Evolutionary conservation across 106 monocot species (phyloP), one percentile per base, ranked within the genome.

Genomic region (Dendrobium huoshanense): DNA sequence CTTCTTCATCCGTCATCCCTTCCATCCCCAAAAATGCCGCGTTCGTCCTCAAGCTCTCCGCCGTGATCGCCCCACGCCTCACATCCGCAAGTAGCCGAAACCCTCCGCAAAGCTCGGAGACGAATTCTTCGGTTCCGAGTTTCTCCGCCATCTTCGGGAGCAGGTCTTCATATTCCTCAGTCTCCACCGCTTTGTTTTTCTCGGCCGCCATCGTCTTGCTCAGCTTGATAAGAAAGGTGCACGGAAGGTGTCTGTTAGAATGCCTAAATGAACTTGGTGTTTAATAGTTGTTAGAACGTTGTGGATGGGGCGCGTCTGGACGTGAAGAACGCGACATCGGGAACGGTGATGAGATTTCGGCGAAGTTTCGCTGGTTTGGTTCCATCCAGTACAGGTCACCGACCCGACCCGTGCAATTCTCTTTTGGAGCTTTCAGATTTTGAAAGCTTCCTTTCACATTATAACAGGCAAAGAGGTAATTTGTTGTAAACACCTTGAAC

Each of bases 51-150:
- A 95, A 81, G 83, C 93, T 95, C 77, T 84, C 87, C 29, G 86
- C 24, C 73, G 91, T 93, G 77, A 93, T 95, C 81, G 79, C 40
- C 24, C 91, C 93, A 40, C 58, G 55, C 47, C 9, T 77, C n/a
- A 78, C 55, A 43, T 95, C 91, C 11, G 89, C 89, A 72, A 95
- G 81, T 2, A 93, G 61, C 33, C 86, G 31, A 84, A 95, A 95
- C 49, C 93, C 90, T 9, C 61, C 72, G 64, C 89, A 85, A 10
- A 92, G 82, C 87, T 95, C 94, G 37, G 67, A 13, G 25, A 87
- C 79, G 77, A 88, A 84, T 75, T 84, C 87, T 8, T 77, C 83
- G 6, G 87, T 81, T 24, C 78, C 87, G 83, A 92, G 77, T 74
- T 81, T 81, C 73, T 83, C 89, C 58, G 82, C 89, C 89, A 92